Conservation (phyloP, 148 eudicot genomes). For the Salicornia ramosissima region DNA sequence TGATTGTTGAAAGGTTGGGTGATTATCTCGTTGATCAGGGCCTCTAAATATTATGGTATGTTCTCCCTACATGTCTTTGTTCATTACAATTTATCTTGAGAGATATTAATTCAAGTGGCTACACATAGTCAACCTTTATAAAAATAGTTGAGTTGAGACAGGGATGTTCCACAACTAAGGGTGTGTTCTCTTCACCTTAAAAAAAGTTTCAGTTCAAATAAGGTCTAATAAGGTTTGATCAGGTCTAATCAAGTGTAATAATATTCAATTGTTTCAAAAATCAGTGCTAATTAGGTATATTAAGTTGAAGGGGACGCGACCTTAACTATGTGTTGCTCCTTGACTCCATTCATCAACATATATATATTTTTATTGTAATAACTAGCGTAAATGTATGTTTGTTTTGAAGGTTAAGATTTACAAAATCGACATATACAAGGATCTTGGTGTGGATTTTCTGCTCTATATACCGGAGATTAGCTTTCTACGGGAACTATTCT, state of each 20-base stretch:
- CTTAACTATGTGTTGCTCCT: too few relatives aligned
- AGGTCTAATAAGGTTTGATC: too few relatives aligned
- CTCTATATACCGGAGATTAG: constrained; percentile 18
- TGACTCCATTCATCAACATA: background rate
- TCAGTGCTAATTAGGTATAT: too few relatives aligned
- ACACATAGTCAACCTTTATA: too few relatives aligned
- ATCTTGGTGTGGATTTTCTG: constrained; percentile 30
- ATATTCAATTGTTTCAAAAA: too few relatives aligned
- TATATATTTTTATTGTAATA: background rate
- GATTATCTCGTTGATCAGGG: constrained; percentile 45
- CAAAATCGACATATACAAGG: constrained; percentile 16
- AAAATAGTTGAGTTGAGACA: too few relatives aligned
- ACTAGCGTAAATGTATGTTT: constrained; percentile 2
- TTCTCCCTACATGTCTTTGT: background rate
- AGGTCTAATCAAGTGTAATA: too few relatives aligned
- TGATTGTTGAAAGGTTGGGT: constrained; percentile 36
- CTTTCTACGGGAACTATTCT: constrained; percentile 19
- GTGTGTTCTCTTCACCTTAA: too few relatives aligned
- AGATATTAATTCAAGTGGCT: too few relatives aligned
- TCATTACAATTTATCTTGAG: background rate
- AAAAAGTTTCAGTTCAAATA: too few relatives aligned
- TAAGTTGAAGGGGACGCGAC: too few relatives aligned
- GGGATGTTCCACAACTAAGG: too few relatives aligned
- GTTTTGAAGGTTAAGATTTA: constrained; percentile 25
- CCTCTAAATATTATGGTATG: constrained; percentile 30